Evolutionary conservation across 2,329 filamentous ascomycete species (phyloP).

Genomic region (Xylaria sp.): DNA sequence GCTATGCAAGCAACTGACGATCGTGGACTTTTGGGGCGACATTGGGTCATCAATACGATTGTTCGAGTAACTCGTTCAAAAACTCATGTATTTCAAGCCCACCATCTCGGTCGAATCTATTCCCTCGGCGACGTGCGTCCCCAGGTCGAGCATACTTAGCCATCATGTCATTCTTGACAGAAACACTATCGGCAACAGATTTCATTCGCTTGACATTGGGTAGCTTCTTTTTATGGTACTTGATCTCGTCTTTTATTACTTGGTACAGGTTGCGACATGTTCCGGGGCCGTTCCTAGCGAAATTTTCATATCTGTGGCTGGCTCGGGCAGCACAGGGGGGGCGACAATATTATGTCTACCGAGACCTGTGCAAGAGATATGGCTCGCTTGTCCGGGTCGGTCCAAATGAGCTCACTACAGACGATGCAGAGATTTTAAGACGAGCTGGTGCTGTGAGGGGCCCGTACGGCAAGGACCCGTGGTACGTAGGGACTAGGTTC

Average conservation of each 20-base stretch:
- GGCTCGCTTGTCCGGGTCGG: constrained; percentile 56
- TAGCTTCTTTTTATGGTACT: constrained; percentile 15
- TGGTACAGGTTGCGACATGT: constrained; percentile 55
- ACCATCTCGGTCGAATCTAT: neutral
- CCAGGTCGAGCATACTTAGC: neutral
- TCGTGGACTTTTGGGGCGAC: neutral
- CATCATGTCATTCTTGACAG: constrained; percentile 2
- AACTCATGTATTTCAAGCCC: neutral
- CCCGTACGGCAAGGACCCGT: constrained; percentile 52
- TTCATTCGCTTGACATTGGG: neutral
- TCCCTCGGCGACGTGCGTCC: neutral
- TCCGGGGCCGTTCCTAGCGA: constrained; percentile 52
- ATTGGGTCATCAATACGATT: neutral
- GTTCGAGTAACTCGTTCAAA: neutral
- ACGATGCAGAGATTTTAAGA: constrained; percentile 54
- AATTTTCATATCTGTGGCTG: constrained; percentile 54
- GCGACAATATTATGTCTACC: neutral
- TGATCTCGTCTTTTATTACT: constrained; percentile 5
- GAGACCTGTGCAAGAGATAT: constrained; percentile 37
- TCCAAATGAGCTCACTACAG: constrained; percentile 55
- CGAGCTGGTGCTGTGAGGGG: constrained; percentile 53
- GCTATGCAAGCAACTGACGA: neutral
- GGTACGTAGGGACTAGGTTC: constrained; percentile 62
- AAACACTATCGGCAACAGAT: neutral
- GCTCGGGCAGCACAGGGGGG: constrained; percentile 45